Evolutionary conservation across 164 flowering plant species (phyloP), one percentile per base, ranked within the genome.

Genomic region (Chimonanthus praecox): DNA sequence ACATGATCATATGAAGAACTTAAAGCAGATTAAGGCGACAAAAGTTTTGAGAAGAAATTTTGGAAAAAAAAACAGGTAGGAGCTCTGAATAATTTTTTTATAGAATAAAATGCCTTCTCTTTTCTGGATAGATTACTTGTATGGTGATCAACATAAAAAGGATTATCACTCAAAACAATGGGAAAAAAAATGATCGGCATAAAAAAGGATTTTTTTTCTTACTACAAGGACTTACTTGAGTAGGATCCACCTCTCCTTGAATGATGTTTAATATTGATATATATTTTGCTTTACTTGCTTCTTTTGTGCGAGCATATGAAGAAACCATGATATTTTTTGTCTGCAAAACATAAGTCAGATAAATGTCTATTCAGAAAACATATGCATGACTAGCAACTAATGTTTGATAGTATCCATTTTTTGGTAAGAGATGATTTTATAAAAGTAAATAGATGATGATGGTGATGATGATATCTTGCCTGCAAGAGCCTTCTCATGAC

Each of bases 401-500:
- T 11, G 21, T 20, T 20, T 20, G 21, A 20, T 20, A 20, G 21
- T 20, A 20, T 20, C 21, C 21, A 20, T 20, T 20, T 20, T 20
- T 20, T 20, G 21, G 21, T 20, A 20, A 20, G 21, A 20, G 21
- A 20, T 20, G 21, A 20, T 20, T 20, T 20, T 20, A 20, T 20
- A 20, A 20, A 20, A 20, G 21, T 20, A 20, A 20, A 20, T 20
- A 20, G 21, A 20, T 20, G 21, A 20, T 20, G 21, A 20, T 20
- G 21, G 21, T 20, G 3, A 33, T 47, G 47, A n/a, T 67, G 4
- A 7, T 62, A 47, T 68, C 91, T 83, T 84, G 79, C 99, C 98
- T 96, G 99, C 68, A 96, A 87, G 79, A 96, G 97, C 84, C 99
- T 89, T 84, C 99, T 92, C 99, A 96, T 94, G 61, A 96, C 99